Base-by-base conservation (phyloP, 1,284 basidiomycete genomes). In the Meira miltonrushii region DNA sequence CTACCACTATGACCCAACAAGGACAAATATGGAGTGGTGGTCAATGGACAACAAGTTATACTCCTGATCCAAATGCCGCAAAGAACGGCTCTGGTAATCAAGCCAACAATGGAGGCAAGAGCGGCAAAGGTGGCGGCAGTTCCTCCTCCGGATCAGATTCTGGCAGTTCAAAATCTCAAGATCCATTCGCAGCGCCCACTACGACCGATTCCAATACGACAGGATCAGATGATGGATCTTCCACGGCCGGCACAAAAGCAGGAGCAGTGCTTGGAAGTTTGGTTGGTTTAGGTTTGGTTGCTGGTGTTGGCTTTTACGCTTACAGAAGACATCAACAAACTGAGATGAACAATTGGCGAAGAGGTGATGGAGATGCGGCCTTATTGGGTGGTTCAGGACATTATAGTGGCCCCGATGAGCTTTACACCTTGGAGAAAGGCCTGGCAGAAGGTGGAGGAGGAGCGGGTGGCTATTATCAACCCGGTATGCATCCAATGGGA, bases 261-360 rank as follows among this genome's bases (percentile, higher is more conserved):
- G 72, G 72, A 4, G 69, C 70, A 1, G 63, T 65, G 2, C 15
- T 74, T 11, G 72, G 70, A 2, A 65, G 64, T 2, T 39, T 74
- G 23, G 28, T 74, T 12, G 72, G 69, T 0, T 63, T 56, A 7
- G 72, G 71, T n/a, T 64, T 74, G 13, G 60, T 70, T 11, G 61
- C 65, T 5, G 72, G 69, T 7, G 72, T 58, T 1, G 72, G 64
- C 11, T 74, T 73, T 39, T 56, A 59, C 12, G 46, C 60, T 8
- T 72, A 73, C 51, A 60, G 69, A 12, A 62, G 60, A 15, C 55
- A 62, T 2, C 49, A 68, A 39, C 55, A 61, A 50, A 57, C 61
- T 58, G 7, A 19, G 8, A 21, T 28, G 3, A 21, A 28, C 37
- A 59, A 67, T 43, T 69, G 64, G 39, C 60, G 67, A 10, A 55